A percentile compares a stretch with the other conserved stretches of the same genome.
Conservation (phyloP, 1,284 basidiomycete genomes). For the Ceratobasidium sp. region DNA sequence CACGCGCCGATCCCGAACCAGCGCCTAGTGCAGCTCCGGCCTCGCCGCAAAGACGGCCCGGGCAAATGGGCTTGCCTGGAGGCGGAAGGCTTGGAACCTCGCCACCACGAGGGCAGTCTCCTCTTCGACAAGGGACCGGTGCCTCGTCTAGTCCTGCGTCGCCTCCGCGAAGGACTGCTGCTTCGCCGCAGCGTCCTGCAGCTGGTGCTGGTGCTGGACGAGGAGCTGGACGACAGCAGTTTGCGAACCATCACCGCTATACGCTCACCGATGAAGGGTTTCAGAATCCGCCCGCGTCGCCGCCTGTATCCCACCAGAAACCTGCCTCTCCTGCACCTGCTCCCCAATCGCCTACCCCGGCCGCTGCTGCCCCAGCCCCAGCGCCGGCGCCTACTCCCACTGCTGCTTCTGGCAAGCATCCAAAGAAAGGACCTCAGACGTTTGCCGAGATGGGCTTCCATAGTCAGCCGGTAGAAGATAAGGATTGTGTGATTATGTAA, state of each 20-base stretch:
- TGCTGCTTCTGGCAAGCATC: conserved; percentile 30
- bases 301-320: not conserved
- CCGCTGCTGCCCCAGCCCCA: conserved; percentile 40
- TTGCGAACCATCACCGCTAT: conserved; percentile 8
- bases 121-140: not conserved
- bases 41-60: conserved; percentile 6
- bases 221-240: not conserved
- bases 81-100: not conserved
- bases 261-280: conserved; percentile 32
- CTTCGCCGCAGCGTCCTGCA: conserved; percentile 15
- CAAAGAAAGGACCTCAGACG: conserved; percentile 52
- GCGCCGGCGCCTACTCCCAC: conserved; percentile 8
- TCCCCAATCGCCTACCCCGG: conserved; percentile 11
- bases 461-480: conserved; percentile 52
- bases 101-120: not conserved
- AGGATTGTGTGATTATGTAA: conserved; percentile 54
- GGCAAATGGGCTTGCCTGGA: conserved; percentile 25
- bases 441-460: conserved; percentile 61
- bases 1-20: not conserved
- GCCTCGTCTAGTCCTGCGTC: not conserved
- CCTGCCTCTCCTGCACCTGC: conserved; percentile 7
- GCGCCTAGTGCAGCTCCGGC: not conserved
- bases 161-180: not conserved
- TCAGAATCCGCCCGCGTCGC: conserved; percentile 1
- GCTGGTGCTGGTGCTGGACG: not conserved